Evolutionary conservation across 805 yeast species (phyloP).

Genomic region (Yarrowia bubula): DNA sequence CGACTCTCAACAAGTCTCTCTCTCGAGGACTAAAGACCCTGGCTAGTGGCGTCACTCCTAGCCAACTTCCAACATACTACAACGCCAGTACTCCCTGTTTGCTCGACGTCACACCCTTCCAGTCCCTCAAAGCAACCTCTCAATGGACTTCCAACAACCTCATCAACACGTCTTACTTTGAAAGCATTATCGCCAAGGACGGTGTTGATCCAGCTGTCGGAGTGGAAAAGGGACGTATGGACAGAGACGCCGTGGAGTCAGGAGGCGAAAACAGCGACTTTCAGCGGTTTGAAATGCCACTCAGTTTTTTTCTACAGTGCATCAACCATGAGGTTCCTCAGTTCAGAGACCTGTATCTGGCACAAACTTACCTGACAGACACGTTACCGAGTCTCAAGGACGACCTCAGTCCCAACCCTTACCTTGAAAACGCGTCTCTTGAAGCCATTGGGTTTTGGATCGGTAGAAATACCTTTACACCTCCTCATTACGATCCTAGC

Average conservation of each 20-base stretch:
- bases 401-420: conserved; percentile 16
- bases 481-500: conserved; percentile 21
- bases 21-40: conserved; percentile 5
- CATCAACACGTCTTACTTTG: conserved; percentile 13
- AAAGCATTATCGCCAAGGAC: conserved; percentile 5
- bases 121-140: background rate
- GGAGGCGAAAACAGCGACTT: conserved; percentile 13
- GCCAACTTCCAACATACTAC: conserved; percentile 13
- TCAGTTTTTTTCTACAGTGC: conserved; percentile 15
- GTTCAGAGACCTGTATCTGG: conserved; percentile 13
- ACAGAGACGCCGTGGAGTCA: background rate
- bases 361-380: conserved; percentile 14
- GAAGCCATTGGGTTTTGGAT: conserved; percentile 23
- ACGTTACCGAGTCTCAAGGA: conserved; percentile 8
- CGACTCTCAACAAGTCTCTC: too few relatives aligned
- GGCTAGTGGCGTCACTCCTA: background rate
- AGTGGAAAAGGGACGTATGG: conserved; percentile 20
- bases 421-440: background rate
- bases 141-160: background rate
- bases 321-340: conserved; percentile 22
- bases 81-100: conserved; percentile 17
- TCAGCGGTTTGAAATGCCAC: conserved; percentile 17
- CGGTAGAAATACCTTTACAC: conserved; percentile 19
- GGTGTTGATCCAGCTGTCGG: conserved; percentile 19
- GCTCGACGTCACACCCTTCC: background rate